Evolutionary conservation across 768 basidiomycete genomes (phyloP).

Genomic region (Calocera cornea): DNA sequence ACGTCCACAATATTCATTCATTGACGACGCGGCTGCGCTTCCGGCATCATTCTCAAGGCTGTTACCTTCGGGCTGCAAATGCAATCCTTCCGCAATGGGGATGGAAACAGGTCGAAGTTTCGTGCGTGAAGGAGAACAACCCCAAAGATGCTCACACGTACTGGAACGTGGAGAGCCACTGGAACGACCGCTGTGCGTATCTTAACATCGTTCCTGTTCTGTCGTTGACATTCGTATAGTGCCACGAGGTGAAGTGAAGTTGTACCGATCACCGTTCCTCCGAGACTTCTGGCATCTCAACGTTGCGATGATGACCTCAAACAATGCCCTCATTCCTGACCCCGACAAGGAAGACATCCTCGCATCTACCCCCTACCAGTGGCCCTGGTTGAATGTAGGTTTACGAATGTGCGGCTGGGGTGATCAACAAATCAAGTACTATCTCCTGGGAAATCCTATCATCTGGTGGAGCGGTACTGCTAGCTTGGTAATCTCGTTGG

Average conservation of each 20-base stretch:
- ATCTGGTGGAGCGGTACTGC: conserved; percentile 76
- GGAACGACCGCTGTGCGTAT: conserved; percentile 81
- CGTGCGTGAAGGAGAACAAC: conserved; percentile 79
- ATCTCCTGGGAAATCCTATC: conserved; percentile 81
- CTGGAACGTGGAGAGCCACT: conserved; percentile 98
- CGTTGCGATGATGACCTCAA: conserved; percentile 99
- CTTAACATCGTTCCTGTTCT: background rate
- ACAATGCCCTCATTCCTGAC: conserved; percentile 93
- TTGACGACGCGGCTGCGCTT: conserved; percentile 83
- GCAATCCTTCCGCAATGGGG: conserved; percentile 91
- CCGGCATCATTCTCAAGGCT: conserved; percentile 60
- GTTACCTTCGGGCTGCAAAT: conserved; percentile 83
- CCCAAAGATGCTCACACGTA: conserved; percentile 71
- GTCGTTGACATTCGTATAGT: conserved; percentile 35
- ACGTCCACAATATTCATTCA: conserved; percentile 63
- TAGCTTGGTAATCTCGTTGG: conserved; percentile 45
- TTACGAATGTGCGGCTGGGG: conserved; percentile 98
- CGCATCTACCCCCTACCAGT: conserved; percentile 81
- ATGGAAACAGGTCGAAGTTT: conserved; percentile 96
- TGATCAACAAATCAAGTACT: conserved; percentile 76
- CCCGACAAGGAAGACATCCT: conserved; percentile 98
- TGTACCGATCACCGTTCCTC: conserved; percentile 82
- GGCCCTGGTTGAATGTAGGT: conserved; percentile 83
- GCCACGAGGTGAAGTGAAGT: conserved; percentile 65
- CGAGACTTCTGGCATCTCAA: conserved; percentile 98